phyloP scores from a whole-genome alignment of 2,329 filamentous ascomycete species.

The Penicillium sclerotigenum region DNA sequence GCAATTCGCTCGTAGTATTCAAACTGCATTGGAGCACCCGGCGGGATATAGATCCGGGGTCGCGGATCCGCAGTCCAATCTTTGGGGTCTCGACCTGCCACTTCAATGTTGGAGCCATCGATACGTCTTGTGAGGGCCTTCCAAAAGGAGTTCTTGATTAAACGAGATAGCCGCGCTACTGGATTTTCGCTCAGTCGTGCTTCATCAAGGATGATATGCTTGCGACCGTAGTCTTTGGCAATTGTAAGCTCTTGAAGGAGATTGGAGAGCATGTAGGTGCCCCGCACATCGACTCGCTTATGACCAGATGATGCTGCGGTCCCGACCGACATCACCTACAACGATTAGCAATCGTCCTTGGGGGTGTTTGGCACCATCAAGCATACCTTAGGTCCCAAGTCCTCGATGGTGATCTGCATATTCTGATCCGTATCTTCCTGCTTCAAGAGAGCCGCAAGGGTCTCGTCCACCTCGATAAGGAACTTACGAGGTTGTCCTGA shows the following conservation, averaged over 20 bases:
- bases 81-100: slow-evolving; percentile 86
- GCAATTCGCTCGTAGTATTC: slow-evolving; percentile 86
- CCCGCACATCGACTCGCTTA: slow-evolving; percentile 85
- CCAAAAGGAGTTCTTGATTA: slow-evolving; percentile 92
- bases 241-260: slow-evolving; percentile 90
- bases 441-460: slow-evolving; percentile 71
- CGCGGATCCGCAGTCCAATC: slow-evolving; percentile 90
- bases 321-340: slow-evolving; percentile 74
- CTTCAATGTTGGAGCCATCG: slow-evolving; percentile 74
- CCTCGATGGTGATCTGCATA: slow-evolving; percentile 96
- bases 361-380: background rate
- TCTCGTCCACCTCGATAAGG: slow-evolving; percentile 80
- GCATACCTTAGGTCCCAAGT: slow-evolving; percentile 79
- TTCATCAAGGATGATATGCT: slow-evolving; percentile 87
- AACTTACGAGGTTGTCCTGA: slow-evolving; percentile 71
- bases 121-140: slow-evolving; percentile 83
- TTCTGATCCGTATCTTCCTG: slow-evolving; percentile 93
- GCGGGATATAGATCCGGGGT: slow-evolving; percentile 87
- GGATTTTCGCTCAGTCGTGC: slow-evolving; percentile 92
- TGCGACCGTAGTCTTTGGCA: slow-evolving; percentile 84
- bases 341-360: slow-evolving; percentile 24
- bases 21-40: slow-evolving; percentile 78
- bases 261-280: slow-evolving; percentile 97
- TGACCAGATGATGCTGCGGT: slow-evolving; percentile 82
- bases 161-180: slow-evolving; percentile 76